phyloP scores from a whole-genome alignment of 1,139 yeast species.

The Blastobotrys raffinosifermentans region DNA sequence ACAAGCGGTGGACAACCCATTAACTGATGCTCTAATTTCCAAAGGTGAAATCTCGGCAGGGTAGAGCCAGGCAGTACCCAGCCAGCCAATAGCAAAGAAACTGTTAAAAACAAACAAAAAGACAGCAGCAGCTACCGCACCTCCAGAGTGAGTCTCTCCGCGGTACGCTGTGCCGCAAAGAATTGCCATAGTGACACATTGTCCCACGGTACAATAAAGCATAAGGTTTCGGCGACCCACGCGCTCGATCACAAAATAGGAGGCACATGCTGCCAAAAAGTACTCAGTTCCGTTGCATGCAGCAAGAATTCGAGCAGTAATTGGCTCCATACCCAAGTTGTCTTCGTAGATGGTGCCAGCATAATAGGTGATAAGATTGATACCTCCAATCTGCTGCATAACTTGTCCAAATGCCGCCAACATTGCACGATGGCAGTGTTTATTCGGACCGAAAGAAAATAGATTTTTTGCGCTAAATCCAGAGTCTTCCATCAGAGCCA shows the following conservation, averaged over 20 bases:
- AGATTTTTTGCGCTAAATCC: conserved; percentile 1
- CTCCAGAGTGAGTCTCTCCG: conserved; percentile 14
- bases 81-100: conserved; percentile 21
- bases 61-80: conserved; percentile 34
- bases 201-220: conserved; percentile 16
- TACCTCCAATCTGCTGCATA: conserved; percentile 34
- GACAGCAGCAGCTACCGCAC: conserved; percentile 19
- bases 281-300: conserved; percentile 1
- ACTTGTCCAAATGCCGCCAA: background rate
- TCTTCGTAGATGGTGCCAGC: conserved; percentile 1
- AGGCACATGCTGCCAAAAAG: conserved; percentile 1
- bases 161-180: background rate
- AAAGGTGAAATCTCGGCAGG: conserved; percentile 59
- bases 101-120: conserved; percentile 17
- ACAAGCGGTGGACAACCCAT: conserved; percentile 35
- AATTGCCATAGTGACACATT: conserved; percentile 9
- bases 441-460: conserved; percentile 4
- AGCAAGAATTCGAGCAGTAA: conserved; percentile 1
- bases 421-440: conserved; percentile 5
- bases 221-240: conserved; percentile 19
- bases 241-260: conserved; percentile 3
- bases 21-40: conserved; percentile 50
- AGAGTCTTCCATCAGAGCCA: conserved; percentile 5
- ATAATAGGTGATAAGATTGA: conserved; percentile 48
- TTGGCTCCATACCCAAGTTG: conserved; percentile 1